Evolutionary conservation across 2,329 filamentous ascomycete species (phyloP).

Genomic region (Aspergillus awamori): DNA sequence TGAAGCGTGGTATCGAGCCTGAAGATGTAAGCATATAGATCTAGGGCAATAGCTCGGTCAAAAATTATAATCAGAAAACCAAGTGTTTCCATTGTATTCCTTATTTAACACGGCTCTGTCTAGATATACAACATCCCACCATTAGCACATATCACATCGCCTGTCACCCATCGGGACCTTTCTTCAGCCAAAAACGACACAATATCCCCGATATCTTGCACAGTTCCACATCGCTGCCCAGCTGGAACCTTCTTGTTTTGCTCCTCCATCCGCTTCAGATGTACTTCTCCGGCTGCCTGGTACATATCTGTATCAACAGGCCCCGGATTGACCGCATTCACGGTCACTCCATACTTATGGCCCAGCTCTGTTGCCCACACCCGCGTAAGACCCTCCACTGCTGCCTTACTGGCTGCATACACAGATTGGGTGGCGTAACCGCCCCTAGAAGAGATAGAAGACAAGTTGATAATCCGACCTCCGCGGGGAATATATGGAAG

Average conservation of each 20-base stretch:
- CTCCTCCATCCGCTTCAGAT: constrained; percentile 20
- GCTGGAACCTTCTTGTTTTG: constrained; percentile 24
- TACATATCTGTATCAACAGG: constrained; percentile 30
- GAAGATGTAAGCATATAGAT: too few relatives aligned
- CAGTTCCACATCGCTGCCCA: constrained; percentile 16
- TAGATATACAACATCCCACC: constrained; percentile 22
- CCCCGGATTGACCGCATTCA: constrained; percentile 35
- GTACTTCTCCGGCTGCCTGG: constrained; percentile 17
- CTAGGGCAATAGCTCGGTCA: too few relatives aligned
- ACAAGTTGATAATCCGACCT: constrained; percentile 27
- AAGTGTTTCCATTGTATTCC: not conserved
- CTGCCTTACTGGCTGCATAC: constrained; percentile 65
- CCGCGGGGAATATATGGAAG: constrained; percentile 16
- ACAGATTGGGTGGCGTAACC: constrained; percentile 49
- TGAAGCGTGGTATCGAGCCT: too few relatives aligned
- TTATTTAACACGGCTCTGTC: not conserved
- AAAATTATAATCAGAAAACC: too few relatives aligned
- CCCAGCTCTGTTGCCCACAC: constrained; percentile 53
- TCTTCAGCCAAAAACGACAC: constrained; percentile 24
- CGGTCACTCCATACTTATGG: constrained; percentile 32
- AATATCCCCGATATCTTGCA: constrained; percentile 24
- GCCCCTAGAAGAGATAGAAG: constrained; percentile 21
- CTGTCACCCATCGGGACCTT: constrained; percentile 25
- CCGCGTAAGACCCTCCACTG: constrained; percentile 65
- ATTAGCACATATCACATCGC: constrained; percentile 27